A percentile compares a stretch with the other conserved stretches of the same genome.
Conservation (phyloP, 345 rosid species). For the Erysimum cheiranthoides region DNA sequence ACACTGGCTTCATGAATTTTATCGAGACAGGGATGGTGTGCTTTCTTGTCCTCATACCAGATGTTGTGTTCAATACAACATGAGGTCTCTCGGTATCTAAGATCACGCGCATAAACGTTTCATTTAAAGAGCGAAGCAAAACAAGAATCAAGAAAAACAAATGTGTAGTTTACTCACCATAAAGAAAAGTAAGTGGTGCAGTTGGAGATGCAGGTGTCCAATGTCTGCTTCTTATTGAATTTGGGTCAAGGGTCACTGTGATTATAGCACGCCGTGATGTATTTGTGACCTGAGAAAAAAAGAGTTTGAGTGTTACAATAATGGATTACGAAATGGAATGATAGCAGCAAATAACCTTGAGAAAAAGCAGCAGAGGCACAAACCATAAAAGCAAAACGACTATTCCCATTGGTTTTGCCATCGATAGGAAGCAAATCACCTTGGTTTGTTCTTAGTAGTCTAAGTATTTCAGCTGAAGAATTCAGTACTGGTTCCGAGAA, state of each 20-base stretch:
- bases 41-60: constrained; percentile 68
- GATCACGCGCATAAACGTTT: background rate
- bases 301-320: background rate
- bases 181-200: constrained; percentile 83
- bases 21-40: constrained; percentile 62
- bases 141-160: constrained; percentile 18
- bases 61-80: constrained; percentile 74
- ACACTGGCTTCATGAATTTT: constrained; percentile 81
- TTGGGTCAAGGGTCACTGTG: constrained; percentile 58
- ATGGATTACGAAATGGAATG: background rate
- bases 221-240: constrained; percentile 65
- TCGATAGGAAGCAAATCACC: constrained; percentile 66
- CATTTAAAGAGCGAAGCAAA: background rate
- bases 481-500: constrained; percentile 82
- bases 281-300: constrained; percentile 65
- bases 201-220: constrained; percentile 77
- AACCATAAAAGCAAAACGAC: constrained; percentile 83
- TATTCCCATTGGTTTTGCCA: constrained; percentile 63
- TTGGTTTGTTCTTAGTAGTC: constrained; percentile 56
- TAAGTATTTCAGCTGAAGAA: constrained; percentile 66
- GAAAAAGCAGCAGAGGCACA: constrained; percentile 36
- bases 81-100: constrained; percentile 85
- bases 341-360: background rate
- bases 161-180: constrained; percentile 53
- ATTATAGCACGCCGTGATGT: constrained; percentile 60